Evolutionary conservation across 163 green algal genomes (phyloP).

Genomic region (Chlorella variabilis): DNA sequence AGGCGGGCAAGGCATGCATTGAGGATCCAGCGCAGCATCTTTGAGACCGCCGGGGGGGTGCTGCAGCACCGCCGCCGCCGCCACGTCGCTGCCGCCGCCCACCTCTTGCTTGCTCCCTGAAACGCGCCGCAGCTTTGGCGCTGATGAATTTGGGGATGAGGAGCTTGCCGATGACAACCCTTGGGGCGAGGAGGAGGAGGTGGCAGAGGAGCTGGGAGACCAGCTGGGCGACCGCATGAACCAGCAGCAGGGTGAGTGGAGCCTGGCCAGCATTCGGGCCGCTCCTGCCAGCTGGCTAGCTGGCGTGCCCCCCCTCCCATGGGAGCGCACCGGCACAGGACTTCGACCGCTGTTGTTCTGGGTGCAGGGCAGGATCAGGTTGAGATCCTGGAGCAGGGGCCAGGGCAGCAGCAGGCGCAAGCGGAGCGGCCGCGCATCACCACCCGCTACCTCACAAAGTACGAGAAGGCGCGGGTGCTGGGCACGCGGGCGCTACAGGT

Average conservation of each 20-base stretch:
- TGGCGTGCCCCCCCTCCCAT: no score
- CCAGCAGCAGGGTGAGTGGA: background rate
- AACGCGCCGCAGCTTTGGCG: slow-evolving; percentile 33
- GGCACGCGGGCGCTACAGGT: slow-evolving; percentile 93
- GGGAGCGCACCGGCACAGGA: no score
- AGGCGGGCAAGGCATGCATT: no score
- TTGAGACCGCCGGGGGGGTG: no score
- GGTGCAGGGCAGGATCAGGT: slow-evolving; percentile 31
- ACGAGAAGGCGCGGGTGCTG: slow-evolving; percentile 95
- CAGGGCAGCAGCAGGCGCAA: slow-evolving; percentile 23
- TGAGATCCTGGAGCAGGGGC: slow-evolving; percentile 30
- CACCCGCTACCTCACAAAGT: slow-evolving; percentile 98
- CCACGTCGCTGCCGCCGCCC: no score
- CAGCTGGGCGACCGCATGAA: background rate
- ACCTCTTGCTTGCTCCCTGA: no score
- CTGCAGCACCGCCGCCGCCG: no score
- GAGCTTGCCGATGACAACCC: slow-evolving; percentile 22
- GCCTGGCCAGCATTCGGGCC: background rate
- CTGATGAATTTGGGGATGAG: slow-evolving; percentile 38
- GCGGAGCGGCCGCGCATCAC: slow-evolving; percentile 81
- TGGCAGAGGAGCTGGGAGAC: slow-evolving; percentile 16
- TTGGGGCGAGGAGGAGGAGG: slow-evolving; percentile 38
- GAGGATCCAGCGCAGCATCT: no score
- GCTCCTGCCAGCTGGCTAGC: no score
- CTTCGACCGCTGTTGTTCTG: no score